phyloP scores from a whole-genome alignment of 768 basidiomycete genomes.

The Mycena sanguinolenta region DNA sequence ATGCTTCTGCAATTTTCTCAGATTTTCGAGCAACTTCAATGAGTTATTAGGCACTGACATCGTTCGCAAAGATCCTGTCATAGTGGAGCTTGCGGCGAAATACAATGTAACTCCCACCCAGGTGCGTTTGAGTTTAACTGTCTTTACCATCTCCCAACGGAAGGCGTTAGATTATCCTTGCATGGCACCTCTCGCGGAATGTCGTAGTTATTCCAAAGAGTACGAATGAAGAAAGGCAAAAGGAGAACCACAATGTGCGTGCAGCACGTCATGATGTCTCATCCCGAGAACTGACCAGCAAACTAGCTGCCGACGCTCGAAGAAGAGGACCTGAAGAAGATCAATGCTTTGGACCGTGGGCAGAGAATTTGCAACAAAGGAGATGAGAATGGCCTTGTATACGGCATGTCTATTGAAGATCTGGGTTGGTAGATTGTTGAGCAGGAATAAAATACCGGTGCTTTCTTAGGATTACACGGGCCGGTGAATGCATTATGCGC shows the following conservation, averaged over 20 bases:
- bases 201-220: conserved; percentile 47
- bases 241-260: conserved; percentile 35
- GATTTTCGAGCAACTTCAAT: not conserved
- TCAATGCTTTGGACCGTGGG: conserved; percentile 59
- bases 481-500: no score
- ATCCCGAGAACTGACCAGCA: conserved; percentile 14
- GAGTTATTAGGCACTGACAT: conserved; percentile 35
- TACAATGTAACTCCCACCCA: conserved; percentile 43
- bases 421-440: conserved; percentile 51
- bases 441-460: not conserved
- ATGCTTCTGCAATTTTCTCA: not conserved
- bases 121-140: not conserved
- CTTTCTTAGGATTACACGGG: conserved; percentile 30
- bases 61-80: conserved; percentile 45
- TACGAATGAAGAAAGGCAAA: conserved; percentile 24
- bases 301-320: conserved; percentile 52
- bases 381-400: conserved; percentile 50
- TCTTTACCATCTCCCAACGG: not conserved
- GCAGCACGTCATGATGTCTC: not conserved
- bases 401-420: conserved; percentile 54
- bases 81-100: conserved; percentile 46
- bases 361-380: conserved; percentile 56
- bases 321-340: conserved; percentile 58
- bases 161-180: conserved; percentile 41
- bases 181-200: conserved; percentile 48